Base-by-base conservation (phyloP, 768 basidiomycete species). In the Calocera cornea region DNA sequence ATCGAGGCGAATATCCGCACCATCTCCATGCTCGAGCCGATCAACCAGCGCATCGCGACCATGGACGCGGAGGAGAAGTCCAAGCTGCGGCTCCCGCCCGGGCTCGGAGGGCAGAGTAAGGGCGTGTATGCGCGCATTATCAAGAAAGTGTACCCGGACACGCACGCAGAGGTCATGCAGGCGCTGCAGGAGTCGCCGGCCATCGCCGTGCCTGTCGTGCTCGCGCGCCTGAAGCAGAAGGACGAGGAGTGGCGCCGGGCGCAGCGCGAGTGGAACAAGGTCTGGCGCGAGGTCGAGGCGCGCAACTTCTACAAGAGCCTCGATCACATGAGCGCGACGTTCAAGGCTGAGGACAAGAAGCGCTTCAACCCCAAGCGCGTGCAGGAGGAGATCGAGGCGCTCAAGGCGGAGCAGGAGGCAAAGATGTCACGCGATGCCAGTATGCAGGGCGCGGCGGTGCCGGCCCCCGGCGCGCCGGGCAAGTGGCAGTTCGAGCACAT, bases 251-350 rank as follows among this genome's bases (percentile, higher is more conserved):
- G 97, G 97, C 87, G 92, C 73, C 83, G 91, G 34, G 87, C 89
- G 33, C 91, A 94, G 76, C 83, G 95, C 33, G 95, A 97, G 76
- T 98, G 93, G 92, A 92, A 89, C 78, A 84, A 89, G 69, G 95
- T 93, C 17, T 98, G 97, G 97, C 83, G 93, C 64, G 95, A 97
- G 75, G 89, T 95, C 64, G 93, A 99, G 73, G 88, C 88, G 67
- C 94, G 93, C 79, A 98, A 98, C 79, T 98, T 95, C 75, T 95
- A 97, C 86, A 97, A 95, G 78, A 88, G 89, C 34, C 86, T 98
- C 64, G 97, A 99, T 75, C 92, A 97, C 74, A 95, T 97, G 76
- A 95, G 93, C 19, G 90, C 91, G 76, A 86, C 83, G 68, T 97
- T 95, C 86, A 98, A 97, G 80, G 82, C 83, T 67, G 95, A 92